These are phyloP conservation scores for Apophysomyces elegans DNA, from an alignment of 371 early-diverging fungal genomes.

Conservation along the genomic window DNA sequence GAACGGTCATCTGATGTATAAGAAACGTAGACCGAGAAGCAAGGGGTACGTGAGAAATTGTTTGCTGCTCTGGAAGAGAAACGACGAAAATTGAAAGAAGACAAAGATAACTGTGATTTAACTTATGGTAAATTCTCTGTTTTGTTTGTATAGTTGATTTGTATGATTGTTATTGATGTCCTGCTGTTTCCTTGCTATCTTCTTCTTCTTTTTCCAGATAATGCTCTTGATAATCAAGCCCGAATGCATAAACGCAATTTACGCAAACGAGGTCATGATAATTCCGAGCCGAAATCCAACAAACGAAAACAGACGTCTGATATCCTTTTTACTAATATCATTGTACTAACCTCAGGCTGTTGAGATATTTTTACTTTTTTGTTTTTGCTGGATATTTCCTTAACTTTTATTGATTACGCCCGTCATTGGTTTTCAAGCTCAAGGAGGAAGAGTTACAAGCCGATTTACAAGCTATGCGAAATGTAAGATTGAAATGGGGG, in stretches of 20 bases:
- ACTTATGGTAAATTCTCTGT: slow-evolving; percentile 49
- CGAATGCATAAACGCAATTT: slow-evolving; percentile 44
- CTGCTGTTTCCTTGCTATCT: no score
- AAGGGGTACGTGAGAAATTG: slow-evolving; percentile 74
- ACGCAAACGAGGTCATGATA: slow-evolving; percentile 46
- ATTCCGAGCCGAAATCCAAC: slow-evolving; percentile 39
- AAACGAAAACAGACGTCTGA: slow-evolving; percentile 48
- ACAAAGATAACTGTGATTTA: slow-evolving; percentile 82
- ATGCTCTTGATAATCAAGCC: slow-evolving; percentile 39
- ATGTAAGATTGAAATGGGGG: slow-evolving; percentile 21
- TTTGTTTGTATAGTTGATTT: no score
- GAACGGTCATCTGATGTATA: slow-evolving; percentile 1
- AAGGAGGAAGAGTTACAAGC: slow-evolving; percentile 46
- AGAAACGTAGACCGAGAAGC: slow-evolving; percentile 58
- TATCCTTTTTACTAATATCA: slow-evolving; percentile 39
- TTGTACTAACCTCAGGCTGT: not conserved
- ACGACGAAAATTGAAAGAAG: slow-evolving; percentile 78
- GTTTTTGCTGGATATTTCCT: slow-evolving; percentile 20
- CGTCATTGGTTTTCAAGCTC: slow-evolving; percentile 40
- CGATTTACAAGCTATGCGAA: slow-evolving; percentile 48
- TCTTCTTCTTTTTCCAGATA: slow-evolving; percentile 46
- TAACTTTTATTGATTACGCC: slow-evolving; percentile 40
- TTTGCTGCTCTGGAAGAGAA: slow-evolving; percentile 76
- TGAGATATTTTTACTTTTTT: no score
- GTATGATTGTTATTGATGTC: no score